These are phyloP conservation scores for Datura wrightii DNA, from an alignment of 257 asterid species.

Conservation along the genomic window DNA sequence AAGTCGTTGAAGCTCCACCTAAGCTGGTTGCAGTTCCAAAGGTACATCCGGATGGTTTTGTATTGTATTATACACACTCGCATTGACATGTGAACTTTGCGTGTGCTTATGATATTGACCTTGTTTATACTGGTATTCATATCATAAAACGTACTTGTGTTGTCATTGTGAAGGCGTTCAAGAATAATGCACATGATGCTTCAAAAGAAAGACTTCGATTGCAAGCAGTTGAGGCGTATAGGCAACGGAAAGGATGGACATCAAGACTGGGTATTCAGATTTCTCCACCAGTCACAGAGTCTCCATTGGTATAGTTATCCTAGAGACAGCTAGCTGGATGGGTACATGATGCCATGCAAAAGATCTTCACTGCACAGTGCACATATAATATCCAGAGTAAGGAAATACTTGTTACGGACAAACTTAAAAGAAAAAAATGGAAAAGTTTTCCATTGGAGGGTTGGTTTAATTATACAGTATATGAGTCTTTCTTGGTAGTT, in stretches of 20 bases:
- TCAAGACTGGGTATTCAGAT: slow-evolving; percentile 84
- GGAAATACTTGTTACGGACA: background rate
- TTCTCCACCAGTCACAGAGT: slow-evolving; percentile 48
- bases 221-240: slow-evolving; percentile 80
- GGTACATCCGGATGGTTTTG: slow-evolving; percentile 45
- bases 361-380: background rate
- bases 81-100: slow-evolving; percentile 24
- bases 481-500: background rate
- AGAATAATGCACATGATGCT: slow-evolving; percentile 59
- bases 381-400: slow-evolving; percentile 1
- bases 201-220: slow-evolving; percentile 87
- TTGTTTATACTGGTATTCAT: background rate
- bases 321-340: background rate
- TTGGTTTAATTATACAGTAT: no score
- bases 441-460: background rate
- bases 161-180: slow-evolving; percentile 55
- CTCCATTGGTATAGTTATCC: slow-evolving; percentile 38
- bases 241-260: slow-evolving; percentile 85
- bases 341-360: background rate
- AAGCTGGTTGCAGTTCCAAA: slow-evolving; percentile 77
- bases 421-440: background rate
- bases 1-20: slow-evolving; percentile 88
- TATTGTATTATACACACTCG: background rate
- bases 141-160: background rate
- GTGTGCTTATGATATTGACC: slow-evolving; percentile 14